phyloP scores from a whole-genome alignment of 2,329 filamentous ascomycete species.

The Penicillium sp. region DNA sequence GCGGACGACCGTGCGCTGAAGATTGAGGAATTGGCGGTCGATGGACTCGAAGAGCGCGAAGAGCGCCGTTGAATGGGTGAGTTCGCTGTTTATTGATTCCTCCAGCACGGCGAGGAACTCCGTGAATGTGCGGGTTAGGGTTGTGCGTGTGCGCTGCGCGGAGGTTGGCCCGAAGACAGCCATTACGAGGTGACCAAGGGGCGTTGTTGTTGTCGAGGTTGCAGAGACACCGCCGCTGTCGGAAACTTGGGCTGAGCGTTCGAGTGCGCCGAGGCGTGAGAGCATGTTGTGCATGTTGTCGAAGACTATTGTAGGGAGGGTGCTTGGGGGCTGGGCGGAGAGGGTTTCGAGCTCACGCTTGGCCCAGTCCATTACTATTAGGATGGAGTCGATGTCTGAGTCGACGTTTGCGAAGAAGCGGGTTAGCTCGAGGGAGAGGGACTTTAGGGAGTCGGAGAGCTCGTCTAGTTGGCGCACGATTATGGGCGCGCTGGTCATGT shows the following conservation, averaged over 20 bases:
- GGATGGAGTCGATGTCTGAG: constrained; percentile 86
- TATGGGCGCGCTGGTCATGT: constrained; percentile 84
- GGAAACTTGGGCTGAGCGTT: constrained; percentile 31
- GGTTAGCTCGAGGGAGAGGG: constrained; percentile 79
- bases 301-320: constrained; percentile 68
- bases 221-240: constrained; percentile 19
- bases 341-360: constrained; percentile 77
- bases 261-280: constrained; percentile 52
- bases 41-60: constrained; percentile 91
- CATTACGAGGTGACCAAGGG: constrained; percentile 66
- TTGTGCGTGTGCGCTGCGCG: constrained; percentile 74
- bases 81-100: constrained; percentile 81
- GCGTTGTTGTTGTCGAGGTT: constrained; percentile 56
- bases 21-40: constrained; percentile 84
- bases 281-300: constrained; percentile 81
- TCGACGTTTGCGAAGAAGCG: constrained; percentile 93
- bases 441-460: constrained; percentile 80
- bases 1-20: constrained; percentile 79
- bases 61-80: constrained; percentile 74
- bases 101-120: constrained; percentile 86
- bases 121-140: constrained; percentile 82
- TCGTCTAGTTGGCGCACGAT: constrained; percentile 85
- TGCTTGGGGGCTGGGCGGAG: constrained; percentile 60
- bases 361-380: constrained; percentile 96
- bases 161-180: constrained; percentile 76